Base-by-base conservation (phyloP, 306 rosid genomes). In the Cajanus cajan region DNA sequence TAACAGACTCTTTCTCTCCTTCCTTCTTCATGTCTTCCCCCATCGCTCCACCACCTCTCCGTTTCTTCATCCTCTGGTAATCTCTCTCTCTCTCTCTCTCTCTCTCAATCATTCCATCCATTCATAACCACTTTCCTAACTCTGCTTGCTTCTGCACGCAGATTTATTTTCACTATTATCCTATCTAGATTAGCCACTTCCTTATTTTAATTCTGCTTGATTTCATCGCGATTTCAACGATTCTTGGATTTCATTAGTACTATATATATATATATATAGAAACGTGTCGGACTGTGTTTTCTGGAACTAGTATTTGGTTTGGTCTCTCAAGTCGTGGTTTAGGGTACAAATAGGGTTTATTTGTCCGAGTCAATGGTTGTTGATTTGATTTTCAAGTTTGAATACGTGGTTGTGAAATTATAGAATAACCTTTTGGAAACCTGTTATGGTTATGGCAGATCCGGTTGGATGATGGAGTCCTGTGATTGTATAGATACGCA, bases 401-500 rank as follows among this genome's bases (percentile, higher is more conserved):
- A 55, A 51, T 40, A 4, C 52, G 21, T 15, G n/a, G 54, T 31
- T 47, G 43, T 50, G 71, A 45, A 28, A 51, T 1, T 5, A 16
- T 15, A 39, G 33, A 39, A 25, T 2, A 61, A 25, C 28, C 4
- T 40, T 14, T 76, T 44, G 74, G 22, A 8, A 64, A 43, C 22
- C 65, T 59, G 39, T 71, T 64, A 13, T 79, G 47, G 39, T 71
- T 64, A 13, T 79, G 47, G 68, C 91, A 92, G 94, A 87, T 88
- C 83, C 14, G 13, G 43, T 39, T 44, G 13, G 85, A 82, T 47
- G 83, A 92, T 94, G 98, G 97, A 89, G 44, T 88, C 92, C 21
- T 94, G 98, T 59, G 92, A 92, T 83, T 94, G 98, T 82, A 81
- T 92, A 43, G 98, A 90, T 24, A 64, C 97, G 1, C 97, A 81